A percentile compares a stretch with the other conserved stretches of the same genome.
These are phyloP conservation scores for Fragilariopsis cylindrus DNA, from an alignment of 108 stramenopile genomes.

Conservation along the genomic window DNA sequence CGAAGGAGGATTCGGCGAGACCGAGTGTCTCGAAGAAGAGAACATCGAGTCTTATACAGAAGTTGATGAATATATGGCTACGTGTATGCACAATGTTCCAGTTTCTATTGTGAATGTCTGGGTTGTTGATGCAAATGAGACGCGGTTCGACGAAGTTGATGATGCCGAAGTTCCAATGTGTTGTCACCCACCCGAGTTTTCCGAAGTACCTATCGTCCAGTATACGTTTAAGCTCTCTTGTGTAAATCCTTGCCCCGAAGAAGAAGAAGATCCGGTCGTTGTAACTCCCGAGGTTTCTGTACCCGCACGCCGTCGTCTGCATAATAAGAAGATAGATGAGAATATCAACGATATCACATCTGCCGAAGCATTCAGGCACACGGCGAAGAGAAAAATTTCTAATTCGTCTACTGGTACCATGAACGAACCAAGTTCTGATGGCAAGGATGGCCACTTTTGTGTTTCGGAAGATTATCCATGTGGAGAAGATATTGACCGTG, in stretches of 20 bases:
- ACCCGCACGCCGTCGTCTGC: background rate
- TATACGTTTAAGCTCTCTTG: conserved; percentile 32
- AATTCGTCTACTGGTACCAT: background rate
- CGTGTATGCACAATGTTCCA: conserved; percentile 32
- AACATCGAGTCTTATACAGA: background rate
- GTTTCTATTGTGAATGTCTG: conserved; percentile 30
- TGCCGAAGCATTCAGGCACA: background rate
- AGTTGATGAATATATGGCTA: conserved; percentile 23
- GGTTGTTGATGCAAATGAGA: conserved; percentile 8
- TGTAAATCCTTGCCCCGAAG: conserved; percentile 14
- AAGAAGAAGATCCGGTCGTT: conserved; percentile 1
- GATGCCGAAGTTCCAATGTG: conserved; percentile 30
- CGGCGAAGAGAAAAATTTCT: background rate
- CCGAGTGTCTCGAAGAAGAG: conserved; percentile 22
- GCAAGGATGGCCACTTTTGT: conserved; percentile 31
- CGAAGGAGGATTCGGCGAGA: conserved; percentile 12
- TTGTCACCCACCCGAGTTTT: conserved; percentile 23
- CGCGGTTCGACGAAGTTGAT: conserved; percentile 3
- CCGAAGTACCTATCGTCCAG: conserved; percentile 5
- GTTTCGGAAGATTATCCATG: conserved; percentile 40
- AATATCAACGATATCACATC: background rate
- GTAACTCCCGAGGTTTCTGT: background rate
- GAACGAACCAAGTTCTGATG: conserved; percentile 6
- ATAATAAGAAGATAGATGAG: background rate
- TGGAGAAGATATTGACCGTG: conserved; percentile 23